Evolutionary conservation across 352 stramenopile species (phyloP), one percentile per base, ranked within the genome.

Genomic region (Phytophthora sp.): DNA sequence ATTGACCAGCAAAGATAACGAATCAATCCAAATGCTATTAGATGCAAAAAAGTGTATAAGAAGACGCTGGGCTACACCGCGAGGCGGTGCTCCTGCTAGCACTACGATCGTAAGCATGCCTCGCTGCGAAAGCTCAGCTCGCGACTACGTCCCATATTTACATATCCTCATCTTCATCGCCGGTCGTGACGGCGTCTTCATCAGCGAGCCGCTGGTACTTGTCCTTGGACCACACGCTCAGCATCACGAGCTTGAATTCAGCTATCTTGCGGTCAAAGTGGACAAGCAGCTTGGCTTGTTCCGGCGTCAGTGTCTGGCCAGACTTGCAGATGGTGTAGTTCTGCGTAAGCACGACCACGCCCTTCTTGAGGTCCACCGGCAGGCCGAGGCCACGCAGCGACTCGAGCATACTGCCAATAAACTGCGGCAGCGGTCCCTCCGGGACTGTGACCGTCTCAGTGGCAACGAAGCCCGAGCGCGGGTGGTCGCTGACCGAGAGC

Each of bases 341-440:
- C 45, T 94, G 87, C 64, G 88, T 88, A 17, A 99, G 86, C 55
- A 96, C 77, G 37, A 99, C 81, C 43, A 87, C 88, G 38, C 96
- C 96, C 65, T 98, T 98, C 77, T 99, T 95, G 24, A 99, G 85
- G 71, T 99, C 95, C 45, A 99, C 95, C 10, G 96, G 96, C 35
- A 99, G 77, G 20, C 97, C 96, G 13, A 99, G 82, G 42, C 94
- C 94, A 35, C 96, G 92, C 45, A 99, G 97, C 43, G 96, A 95
- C 79, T 99, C 95, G 42, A 98, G 81, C 96, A 99, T 98, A 54
- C 89, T 98, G 13, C 96, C 93, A 38, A 98, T 97, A 69, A 98
- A 98, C 60, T 94, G 86, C 41, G 91, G 84, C 54, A 99, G 66
- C 57, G 93, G 88, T 17, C 96, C 92, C 31, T 91, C 87, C 1